Percentiles rank a stretch among this genome's conserved stretches.
Evolutionary conservation across 192 early-diverging fungal species (phyloP).

Genomic region (Cladochytrium replicatum): DNA sequence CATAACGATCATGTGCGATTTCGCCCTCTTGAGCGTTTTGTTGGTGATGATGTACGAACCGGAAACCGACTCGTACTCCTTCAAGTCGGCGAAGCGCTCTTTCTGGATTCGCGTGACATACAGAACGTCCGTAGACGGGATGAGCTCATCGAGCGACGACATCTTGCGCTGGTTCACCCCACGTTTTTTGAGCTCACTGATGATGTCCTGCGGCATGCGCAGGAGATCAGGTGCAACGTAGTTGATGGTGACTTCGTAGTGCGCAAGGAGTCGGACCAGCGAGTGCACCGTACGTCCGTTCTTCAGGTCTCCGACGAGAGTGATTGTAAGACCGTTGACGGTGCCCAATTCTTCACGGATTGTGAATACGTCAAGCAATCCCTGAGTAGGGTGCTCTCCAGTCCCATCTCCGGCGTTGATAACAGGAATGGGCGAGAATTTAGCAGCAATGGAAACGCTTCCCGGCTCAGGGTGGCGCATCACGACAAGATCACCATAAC

Average conservation of each 20-base stretch:
- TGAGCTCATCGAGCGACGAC: constrained; percentile 60
- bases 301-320: constrained; percentile 93
- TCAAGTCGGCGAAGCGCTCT: constrained; percentile 71
- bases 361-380: constrained; percentile 92
- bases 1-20: constrained; percentile 97
- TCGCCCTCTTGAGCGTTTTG: constrained; percentile 71
- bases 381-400: constrained; percentile 98
- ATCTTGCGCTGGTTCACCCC: constrained; percentile 60
- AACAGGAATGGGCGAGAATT: constrained; percentile 80
- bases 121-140: constrained; percentile 82
- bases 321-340: constrained; percentile 90
- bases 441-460: constrained; percentile 70
- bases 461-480: constrained; percentile 90
- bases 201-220: constrained; percentile 78
- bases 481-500: constrained; percentile 87
- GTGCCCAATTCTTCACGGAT: constrained; percentile 87
- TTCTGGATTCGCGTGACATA: constrained; percentile 96
- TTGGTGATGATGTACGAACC: constrained; percentile 79
- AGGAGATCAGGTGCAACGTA: constrained; percentile 80
- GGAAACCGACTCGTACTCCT: constrained; percentile 74
- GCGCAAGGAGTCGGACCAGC: constrained; percentile 75
- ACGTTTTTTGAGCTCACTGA: constrained; percentile 16
- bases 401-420: constrained; percentile 96
- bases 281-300: constrained; percentile 97
- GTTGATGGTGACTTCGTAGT: constrained; percentile 90